A percentile compares a stretch with the other conserved stretches of the same genome.
These are phyloP conservation scores for Physcomitrellopsis africana DNA, from an alignment of 225 moss, liverwort and hornwort genomes.

Conservation along the genomic window DNA sequence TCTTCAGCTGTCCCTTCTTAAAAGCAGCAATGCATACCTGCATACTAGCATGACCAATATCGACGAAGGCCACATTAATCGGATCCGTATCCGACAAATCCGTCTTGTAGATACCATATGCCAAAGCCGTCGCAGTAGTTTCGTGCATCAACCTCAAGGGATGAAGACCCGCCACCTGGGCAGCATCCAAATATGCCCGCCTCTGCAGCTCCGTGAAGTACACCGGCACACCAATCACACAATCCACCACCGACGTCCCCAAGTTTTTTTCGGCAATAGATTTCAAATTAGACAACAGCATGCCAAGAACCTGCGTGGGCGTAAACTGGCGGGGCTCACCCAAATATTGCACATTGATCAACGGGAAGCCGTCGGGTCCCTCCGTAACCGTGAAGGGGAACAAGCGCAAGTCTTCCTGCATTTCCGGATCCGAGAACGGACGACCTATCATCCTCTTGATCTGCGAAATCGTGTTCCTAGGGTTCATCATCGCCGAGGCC, in stretches of 20 bases:
- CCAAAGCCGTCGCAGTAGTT: constrained; percentile 93
- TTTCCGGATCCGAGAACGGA: constrained; percentile 91
- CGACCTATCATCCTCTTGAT: constrained; percentile 95
- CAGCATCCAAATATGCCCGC: constrained; percentile 93
- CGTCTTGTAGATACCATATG: constrained; percentile 98
- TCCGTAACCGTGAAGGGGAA: constrained; percentile 84
- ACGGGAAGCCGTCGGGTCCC: constrained; percentile 70
- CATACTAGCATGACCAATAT: constrained; percentile 98
- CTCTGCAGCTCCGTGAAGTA: constrained; percentile 98
- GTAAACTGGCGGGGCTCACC: constrained; percentile 79
- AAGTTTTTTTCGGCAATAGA: constrained; percentile 95
- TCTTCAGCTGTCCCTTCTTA: constrained; percentile 95
- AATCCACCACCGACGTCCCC: constrained; percentile 90
- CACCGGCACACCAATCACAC: constrained; percentile 94
- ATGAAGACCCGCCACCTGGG: constrained; percentile 84
- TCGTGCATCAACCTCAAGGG: constrained; percentile 99
- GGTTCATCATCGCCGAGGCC: constrained; percentile 93
- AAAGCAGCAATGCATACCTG: constrained; percentile 96
- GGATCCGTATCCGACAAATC: constrained; percentile 90
- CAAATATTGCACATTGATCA: constrained; percentile 84
- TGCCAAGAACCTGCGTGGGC: constrained; percentile 89
- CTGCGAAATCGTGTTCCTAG: constrained; percentile 94
- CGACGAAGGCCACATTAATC: constrained; percentile 94
- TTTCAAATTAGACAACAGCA: constrained; percentile 91
- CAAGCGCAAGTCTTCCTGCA: constrained; percentile 85